Evolutionary conservation across 164 flowering plant species (phyloP).

Genomic region (Brasenia schreberi): DNA sequence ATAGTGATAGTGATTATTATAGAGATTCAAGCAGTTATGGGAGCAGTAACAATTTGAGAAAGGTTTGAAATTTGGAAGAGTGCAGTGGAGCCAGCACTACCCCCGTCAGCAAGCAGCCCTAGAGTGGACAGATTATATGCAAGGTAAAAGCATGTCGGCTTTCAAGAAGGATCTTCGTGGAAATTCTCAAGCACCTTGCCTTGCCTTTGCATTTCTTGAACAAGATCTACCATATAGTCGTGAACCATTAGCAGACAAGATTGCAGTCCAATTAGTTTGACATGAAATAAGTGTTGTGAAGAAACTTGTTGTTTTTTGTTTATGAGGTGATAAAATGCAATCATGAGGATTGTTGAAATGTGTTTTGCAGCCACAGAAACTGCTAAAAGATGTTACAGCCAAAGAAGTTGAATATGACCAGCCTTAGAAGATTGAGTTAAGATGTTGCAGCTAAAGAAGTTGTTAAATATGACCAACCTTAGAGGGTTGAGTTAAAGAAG

Average conservation of each 20-base stretch:
- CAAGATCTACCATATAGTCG: conserved; percentile 38
- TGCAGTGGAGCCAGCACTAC: conserved; percentile 13
- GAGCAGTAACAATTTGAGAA: conserved; percentile 54
- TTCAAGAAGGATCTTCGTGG: conserved; percentile 46
- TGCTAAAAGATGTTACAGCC: too few species aligned
- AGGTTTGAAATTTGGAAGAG: conserved; percentile 14
- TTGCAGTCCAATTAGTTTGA: too few species aligned
- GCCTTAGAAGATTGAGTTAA: too few species aligned
- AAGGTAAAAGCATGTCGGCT: conserved; percentile 19
- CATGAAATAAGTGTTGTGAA: too few species aligned
- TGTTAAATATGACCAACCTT: too few species aligned
- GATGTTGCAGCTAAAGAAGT: too few species aligned
- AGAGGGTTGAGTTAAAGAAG: too few species aligned
- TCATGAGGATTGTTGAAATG: too few species aligned
- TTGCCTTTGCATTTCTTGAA: conserved; percentile 41
- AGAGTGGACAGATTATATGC: conserved; percentile 39
- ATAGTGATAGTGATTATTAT: conserved; percentile 58
- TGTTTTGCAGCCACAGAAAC: too few species aligned
- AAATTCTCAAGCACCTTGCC: conserved; percentile 18
- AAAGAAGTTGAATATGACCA: too few species aligned
- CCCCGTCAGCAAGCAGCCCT: conserved; percentile 11
- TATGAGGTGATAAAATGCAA: too few species aligned
- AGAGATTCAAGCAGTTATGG: conserved; percentile 74
- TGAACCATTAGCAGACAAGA: conserved; percentile 73
- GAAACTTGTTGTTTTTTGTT: too few species aligned